phyloP scores from a whole-genome alignment of 2,329 filamentous ascomycete species.

The Tolypocladium ophioglossoides region DNA sequence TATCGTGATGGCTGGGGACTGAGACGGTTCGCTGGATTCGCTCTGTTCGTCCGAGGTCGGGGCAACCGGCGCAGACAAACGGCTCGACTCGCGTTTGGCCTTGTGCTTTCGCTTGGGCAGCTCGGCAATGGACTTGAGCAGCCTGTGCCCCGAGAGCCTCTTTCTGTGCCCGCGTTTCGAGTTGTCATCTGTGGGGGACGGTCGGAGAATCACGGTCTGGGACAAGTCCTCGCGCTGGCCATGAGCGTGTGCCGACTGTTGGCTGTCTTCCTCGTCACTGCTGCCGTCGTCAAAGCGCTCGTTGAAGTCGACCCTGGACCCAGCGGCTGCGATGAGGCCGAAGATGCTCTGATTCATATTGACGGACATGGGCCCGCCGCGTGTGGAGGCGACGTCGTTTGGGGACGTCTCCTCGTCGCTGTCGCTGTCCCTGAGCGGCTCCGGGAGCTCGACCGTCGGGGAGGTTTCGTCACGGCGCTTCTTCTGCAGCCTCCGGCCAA shows the following conservation, averaged over 20 bases:
- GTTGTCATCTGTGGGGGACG: conserved; percentile 19
- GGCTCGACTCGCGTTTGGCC: conserved; percentile 31
- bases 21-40: conserved; percentile 14
- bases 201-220: conserved; percentile 29
- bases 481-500: conserved; percentile 32
- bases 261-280: conserved; percentile 71
- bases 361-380: conserved; percentile 40
- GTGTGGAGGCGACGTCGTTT: conserved; percentile 28
- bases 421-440: conserved; percentile 39
- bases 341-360: conserved; percentile 95
- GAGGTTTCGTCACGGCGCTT: conserved; percentile 27
- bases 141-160: conserved; percentile 53
- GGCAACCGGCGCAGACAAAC: conserved; percentile 21
- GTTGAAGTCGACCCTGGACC: conserved; percentile 73
- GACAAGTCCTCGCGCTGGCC: conserved; percentile 29
- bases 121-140: conserved; percentile 55
- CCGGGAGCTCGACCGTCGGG: conserved; percentile 36
- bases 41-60: conserved; percentile 20
- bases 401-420: conserved; percentile 34
- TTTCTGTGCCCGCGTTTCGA: conserved; percentile 37
- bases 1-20: conserved; percentile 8
- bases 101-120: conserved; percentile 37
- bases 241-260: conserved; percentile 28
- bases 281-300: conserved; percentile 68
- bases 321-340: conserved; percentile 80